Base-by-base conservation (phyloP, 768 basidiomycete species). In the Lentinus tigrinus region DNA sequence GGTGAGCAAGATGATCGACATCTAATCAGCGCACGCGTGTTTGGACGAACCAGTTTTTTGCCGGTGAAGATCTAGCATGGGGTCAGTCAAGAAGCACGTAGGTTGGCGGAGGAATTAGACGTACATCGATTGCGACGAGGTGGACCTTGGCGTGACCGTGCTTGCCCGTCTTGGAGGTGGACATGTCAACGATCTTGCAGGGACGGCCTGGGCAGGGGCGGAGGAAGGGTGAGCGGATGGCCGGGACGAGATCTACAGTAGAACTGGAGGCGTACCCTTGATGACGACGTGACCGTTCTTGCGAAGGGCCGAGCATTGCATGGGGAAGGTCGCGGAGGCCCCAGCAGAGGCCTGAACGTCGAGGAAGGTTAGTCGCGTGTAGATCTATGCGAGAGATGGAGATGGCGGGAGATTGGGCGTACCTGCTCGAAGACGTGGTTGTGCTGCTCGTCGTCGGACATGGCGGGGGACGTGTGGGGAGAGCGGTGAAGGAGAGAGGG, bases 131-230 rank as follows among this genome's bases (percentile, higher is more conserved):
- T 73, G 87, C 97, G 67, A 98, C 85, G 63, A 99, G 84, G 78
- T 98, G 95, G 72, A 98, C 97, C 79, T 98, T 99, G 76, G 97
- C 96, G 81, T 99, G 96, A 69, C 96, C 96, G 81, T 98, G 96
- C 86, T 98, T 98, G 69, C 96, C 95, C 47, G 95, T 96, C 87
- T 98, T 98, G 74, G 95, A 98, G 79, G 95, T 97, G 63, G 94
- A 96, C 95, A 97, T 98, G 75, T 97, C 95, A 68, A 95, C 87
- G 78, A 94, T 94, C 82, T 98, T 98, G 91, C 95, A 98, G 65
- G 95, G 95, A 67, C 95, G 87, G 66, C 81, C 89, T 90, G 64
- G 24, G 42, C 16, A 42, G 42, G 39, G 54, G 52, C 27, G 51
- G 50, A 48, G 43, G 48, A 42, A 44, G 24, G 47, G 53, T 14